Conservation (phyloP, 345 rosid species). For the Salix arbutifolia region DNA sequence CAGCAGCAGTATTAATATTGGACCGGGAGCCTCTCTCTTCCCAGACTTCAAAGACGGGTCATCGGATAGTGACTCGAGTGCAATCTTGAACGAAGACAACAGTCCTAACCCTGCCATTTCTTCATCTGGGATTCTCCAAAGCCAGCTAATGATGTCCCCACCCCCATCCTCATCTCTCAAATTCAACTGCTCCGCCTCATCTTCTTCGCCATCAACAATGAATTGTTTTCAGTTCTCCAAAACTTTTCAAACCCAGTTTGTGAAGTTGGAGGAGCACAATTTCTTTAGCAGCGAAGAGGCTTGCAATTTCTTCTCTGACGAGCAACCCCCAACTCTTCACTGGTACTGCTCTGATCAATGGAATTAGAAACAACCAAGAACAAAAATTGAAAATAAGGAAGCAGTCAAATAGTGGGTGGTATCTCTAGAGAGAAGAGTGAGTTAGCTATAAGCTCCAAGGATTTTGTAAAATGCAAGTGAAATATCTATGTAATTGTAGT, state of each 20-base stretch:
- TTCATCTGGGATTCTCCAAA: constrained; percentile 33
- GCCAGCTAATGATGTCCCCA: constrained; percentile 34
- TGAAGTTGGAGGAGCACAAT: constrained; percentile 81
- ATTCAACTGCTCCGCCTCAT: constrained; percentile 12
- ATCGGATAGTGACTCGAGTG: constrained; percentile 88
- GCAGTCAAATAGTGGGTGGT: not conserved
- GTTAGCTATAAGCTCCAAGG: constrained; percentile 1
- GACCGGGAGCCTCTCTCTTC: constrained; percentile 29
- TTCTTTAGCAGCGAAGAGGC: constrained; percentile 76
- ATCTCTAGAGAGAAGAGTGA: not conserved
- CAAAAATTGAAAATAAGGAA: not conserved
- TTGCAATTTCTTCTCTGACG: constrained; percentile 76
- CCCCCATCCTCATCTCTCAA: constrained; percentile 12
- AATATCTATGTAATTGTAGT: constrained; percentile 8
- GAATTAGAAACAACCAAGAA: constrained; percentile 15
- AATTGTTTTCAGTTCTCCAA: constrained; percentile 14
- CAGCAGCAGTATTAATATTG: constrained; percentile 5
- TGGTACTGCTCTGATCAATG: constrained; percentile 72
- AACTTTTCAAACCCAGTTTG: constrained; percentile 42
- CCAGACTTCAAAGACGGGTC: constrained; percentile 66
- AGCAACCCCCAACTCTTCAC: constrained; percentile 74
- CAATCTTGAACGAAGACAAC: constrained; percentile 69
- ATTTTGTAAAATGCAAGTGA: constrained; percentile 6
- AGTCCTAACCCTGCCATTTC: constrained; percentile 55
- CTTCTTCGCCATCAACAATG: constrained; percentile 24